Base-by-base conservation (phyloP, 2,329 filamentous ascomycete genomes). In the Neopestalotiopsis sp. region DNA sequence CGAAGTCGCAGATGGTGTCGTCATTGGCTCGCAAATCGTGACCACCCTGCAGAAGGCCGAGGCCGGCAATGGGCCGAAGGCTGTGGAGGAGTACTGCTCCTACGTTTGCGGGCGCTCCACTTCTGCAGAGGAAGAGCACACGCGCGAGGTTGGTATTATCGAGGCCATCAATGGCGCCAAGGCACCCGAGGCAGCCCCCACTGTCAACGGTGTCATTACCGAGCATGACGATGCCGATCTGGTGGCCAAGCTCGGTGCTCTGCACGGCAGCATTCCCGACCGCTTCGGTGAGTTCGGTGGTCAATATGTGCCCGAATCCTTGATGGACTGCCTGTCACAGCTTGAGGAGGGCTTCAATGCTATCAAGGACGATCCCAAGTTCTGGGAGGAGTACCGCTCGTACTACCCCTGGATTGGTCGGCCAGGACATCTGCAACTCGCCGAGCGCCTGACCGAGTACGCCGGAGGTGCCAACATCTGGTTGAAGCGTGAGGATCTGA, bases 401-500 rank as follows among this genome's bases (percentile, higher is more conserved):
- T 96, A 97, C 85, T 99, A 98, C 81, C 92, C 94, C 52, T 99
- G 96, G 86, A 99, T 99, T 92, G 94, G 95, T 68, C 91, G 96
- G 60, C 95, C 96, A 1, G 96, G 95, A 66, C 94, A 95, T 74
- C 85, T 99, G 66, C 96, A 99, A 82, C 84, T 95, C 66, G 96
- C 96, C 1, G 91, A 96, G 74, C 91, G 95, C 66, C 84, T 99
- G 73, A 98, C 95, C 0, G 92, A 97, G 78, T 85, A 95, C 76
- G 94, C 94, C 62, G 94, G 94, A 30, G 96, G 96, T 70, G 95
- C 96, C 63, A 97, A 94, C 78, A 97, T 99, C 84, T 99, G 95
- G 92, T 84, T 99, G 74, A 99, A 99, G 88, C 90, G 96, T 75
- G 96, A 99, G 83, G 96, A 99, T 79, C 85, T 98, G 68, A 98